Conservation (phyloP, 805 yeast species). For the Naumovozyma baii region DNA sequence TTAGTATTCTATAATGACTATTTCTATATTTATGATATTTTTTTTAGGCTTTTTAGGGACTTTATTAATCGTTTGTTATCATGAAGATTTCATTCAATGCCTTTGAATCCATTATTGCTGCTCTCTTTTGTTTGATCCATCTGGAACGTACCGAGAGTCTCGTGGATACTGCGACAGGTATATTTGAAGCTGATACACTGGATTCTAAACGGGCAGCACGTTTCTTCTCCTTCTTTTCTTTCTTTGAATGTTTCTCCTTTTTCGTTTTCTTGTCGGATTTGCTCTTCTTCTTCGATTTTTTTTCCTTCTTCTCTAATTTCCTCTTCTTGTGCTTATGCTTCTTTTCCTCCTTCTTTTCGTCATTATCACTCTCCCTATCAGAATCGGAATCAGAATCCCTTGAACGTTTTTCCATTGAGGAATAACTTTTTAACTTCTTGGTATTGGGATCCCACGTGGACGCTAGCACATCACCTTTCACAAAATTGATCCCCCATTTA, state of each 20-base stretch:
- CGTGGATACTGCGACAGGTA: slow-evolving; percentile 35
- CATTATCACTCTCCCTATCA: slow-evolving; percentile 16
- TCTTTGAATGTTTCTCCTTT: slow-evolving; percentile 23
- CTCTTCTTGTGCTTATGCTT: slow-evolving; percentile 26
- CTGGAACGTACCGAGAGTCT: slow-evolving; percentile 69
- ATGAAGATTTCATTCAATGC: slow-evolving; percentile 89
- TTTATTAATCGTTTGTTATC: slow-evolving; percentile 41
- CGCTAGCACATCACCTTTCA: slow-evolving; percentile 70
- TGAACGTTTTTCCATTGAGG: slow-evolving; percentile 23
- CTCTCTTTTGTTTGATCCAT: slow-evolving; percentile 84
- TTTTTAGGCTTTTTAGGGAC: too few species aligned
- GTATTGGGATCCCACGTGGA: slow-evolving; percentile 74
- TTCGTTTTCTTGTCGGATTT: slow-evolving; percentile 26
- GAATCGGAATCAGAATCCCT: slow-evolving; percentile 24
- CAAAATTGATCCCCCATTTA: slow-evolving; percentile 80
- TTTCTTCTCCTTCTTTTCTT: slow-evolving; percentile 24
- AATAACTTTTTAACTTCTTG: slow-evolving; percentile 28
- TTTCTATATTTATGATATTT: too few species aligned
- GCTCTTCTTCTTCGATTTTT: slow-evolving; percentile 25
- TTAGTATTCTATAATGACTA: too few species aligned
- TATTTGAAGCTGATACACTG: slow-evolving; percentile 15
- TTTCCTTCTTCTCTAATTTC: slow-evolving; percentile 22
- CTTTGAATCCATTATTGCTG: slow-evolving; percentile 81
- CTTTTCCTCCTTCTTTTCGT: slow-evolving; percentile 20
- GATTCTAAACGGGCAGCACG: slow-evolving; percentile 21